Conservation (phyloP, 352 stramenopile genomes). For the Globisporangium recalcitrans region DNA sequence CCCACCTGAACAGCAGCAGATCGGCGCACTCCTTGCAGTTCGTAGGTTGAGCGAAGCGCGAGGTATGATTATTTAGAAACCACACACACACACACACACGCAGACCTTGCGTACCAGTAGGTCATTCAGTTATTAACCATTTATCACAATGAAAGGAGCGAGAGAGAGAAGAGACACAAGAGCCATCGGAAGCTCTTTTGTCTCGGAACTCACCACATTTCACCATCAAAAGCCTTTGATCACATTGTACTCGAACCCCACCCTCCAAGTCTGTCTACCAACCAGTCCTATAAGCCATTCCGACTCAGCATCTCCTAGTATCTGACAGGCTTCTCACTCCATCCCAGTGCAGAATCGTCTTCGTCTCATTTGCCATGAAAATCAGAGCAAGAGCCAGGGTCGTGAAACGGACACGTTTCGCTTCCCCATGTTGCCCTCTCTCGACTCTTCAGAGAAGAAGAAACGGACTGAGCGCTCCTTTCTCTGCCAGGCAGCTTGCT, state of each 20-base stretch:
- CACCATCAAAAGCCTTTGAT: background rate
- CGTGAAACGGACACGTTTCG: background rate
- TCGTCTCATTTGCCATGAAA: too few species aligned
- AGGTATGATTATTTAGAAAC: background rate
- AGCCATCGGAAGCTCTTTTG: slow-evolving; percentile 3
- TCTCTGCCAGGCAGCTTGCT: background rate
- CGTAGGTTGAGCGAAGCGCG: background rate
- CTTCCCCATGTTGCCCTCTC: background rate
- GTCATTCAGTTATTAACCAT: background rate
- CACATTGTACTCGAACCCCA: background rate
- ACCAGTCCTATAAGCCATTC: background rate
- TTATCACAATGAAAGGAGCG: background rate
- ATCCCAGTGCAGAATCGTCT: background rate
- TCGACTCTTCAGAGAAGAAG: background rate
- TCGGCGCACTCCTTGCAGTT: slow-evolving; percentile 5
- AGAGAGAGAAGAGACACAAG: background rate
- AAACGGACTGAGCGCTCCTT: background rate
- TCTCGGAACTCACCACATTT: background rate
- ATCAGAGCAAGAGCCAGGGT: too few species aligned
- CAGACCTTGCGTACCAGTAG: too few species aligned
- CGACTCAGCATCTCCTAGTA: background rate
- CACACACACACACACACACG: too few species aligned
- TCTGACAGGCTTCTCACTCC: background rate
- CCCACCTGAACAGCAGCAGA: slow-evolving; percentile 1
- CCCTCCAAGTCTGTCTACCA: too few species aligned